Base-by-base conservation (phyloP, 2,329 filamentous ascomycete species). In the Aspergillus puulaauensis region DNA sequence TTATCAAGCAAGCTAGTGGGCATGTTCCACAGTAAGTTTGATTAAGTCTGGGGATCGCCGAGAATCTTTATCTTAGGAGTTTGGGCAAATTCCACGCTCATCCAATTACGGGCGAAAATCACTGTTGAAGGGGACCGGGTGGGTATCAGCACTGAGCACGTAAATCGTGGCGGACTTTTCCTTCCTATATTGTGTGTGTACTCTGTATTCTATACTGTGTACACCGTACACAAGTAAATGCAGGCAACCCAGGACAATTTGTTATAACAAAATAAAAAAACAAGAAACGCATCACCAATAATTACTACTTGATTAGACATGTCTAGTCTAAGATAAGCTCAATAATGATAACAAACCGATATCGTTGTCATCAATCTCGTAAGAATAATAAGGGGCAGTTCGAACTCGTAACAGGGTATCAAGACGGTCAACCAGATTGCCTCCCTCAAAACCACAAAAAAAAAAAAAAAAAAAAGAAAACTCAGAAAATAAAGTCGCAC, bases 371-470 rank as follows among this genome's bases (percentile, higher is more conserved):
- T 40, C 48, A 40, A 14, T 15, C 40, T 44, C 31, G 31, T 24
- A 53, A 35, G 9, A 31, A 31, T 11, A 45, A 44, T 39, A 54
- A 23, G 14, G 27, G 44, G 6, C 33, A 52, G 12, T 14, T 37
- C n/a, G n/a, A 37, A 37, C 35, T 45, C 44, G n/a, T 35, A 39
- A 45, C 31, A 35, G 54, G 58, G 54, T 60, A 57, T 60, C 40
- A 57, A 24, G 39, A 47, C 23, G 41, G 49, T 51, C 57, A 58
- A 56, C 47, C 24, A 51, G 23, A 60, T 35, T 19, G 17, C 46
- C 49, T 52, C 49, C 35, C 12, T 37, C 35, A n/a, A 7, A 33
- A 33, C 31, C 19, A 19, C 19, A 19, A 19, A 19, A 19, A 37
- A n/a, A 15, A 37, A 2, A 35, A 37, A 37, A 37, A 37, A 12